Evolutionary conservation across 1,139 yeast genomes (phyloP), one percentile per base, ranked within the genome.

Genomic region (Candida smagusa): DNA sequence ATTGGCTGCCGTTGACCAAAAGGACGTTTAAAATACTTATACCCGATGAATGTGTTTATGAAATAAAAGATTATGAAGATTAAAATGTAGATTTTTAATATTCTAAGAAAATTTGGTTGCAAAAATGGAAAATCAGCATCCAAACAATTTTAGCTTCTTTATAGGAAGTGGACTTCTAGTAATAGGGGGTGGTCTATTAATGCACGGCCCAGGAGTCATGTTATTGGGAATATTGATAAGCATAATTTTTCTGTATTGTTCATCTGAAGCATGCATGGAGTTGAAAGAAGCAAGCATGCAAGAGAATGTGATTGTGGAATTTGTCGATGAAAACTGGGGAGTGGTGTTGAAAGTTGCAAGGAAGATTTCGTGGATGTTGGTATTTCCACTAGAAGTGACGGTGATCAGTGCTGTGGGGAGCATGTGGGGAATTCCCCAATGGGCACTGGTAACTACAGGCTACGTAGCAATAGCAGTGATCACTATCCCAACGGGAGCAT

Each of bases 281-380:
- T 33, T 33, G 31, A n/a, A 21, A n/a, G 2, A 47, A 49, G 42
- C 58, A 59, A 2, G 53, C 55, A 3, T 55, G 56, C 37, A 49
- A 50, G 31, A 46, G 19, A 55, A 54, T 28, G 50, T 54, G 30
- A 43, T 48, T 9, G 43, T 50, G 12, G 19, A 16, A 4, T 51
- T 58, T 36, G 46, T 58, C 21, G 60, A 55, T 36, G 48, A 50
- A 12, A 50, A 56, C 9, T 48, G 56, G 43, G 61, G 59, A 5
- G 54, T 55, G 38, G 52, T 60, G 4, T 50, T 56, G 43, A 58
- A 27, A 11, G 8, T 27, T 8, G 12, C 29, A 3, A n/a, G 29
- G 7, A 3, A 4, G 3, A 4, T 27, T 8, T 8, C 9, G 29
- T 11, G 29, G 12, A 11, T 27, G 29, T 3, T 27, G 12, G 29